Evolutionary conservation across 108 stramenopile species (phyloP).

Genomic region (Asterionellopsis glacialis): DNA sequence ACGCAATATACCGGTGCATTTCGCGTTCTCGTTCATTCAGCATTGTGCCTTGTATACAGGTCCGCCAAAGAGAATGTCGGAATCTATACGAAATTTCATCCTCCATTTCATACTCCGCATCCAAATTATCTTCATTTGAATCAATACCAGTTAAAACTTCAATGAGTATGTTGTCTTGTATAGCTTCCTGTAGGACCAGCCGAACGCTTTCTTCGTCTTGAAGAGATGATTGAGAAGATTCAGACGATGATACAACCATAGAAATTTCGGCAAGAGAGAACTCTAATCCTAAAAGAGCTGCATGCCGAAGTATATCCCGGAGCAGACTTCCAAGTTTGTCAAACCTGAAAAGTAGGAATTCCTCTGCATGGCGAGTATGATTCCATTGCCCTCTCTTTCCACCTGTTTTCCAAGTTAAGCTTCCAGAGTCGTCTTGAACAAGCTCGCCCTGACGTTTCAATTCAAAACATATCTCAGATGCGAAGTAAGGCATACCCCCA

Average conservation of each 20-base stretch:
- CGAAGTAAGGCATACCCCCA: constrained; percentile 26
- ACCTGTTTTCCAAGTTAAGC: too few species aligned
- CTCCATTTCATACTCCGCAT: background rate
- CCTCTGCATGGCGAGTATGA: constrained; percentile 1
- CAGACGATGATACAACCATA: too few species aligned
- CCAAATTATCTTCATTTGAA: background rate
- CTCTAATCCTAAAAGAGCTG: constrained; percentile 44
- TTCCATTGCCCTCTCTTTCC: too few species aligned
- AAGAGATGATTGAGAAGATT: constrained; percentile 19
- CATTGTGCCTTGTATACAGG: constrained; percentile 46
- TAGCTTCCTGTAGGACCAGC: constrained; percentile 30
- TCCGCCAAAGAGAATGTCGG: constrained; percentile 57
- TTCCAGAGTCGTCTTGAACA: too few species aligned
- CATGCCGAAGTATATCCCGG: constrained; percentile 38
- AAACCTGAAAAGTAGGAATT: constrained; percentile 44
- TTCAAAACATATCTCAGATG: constrained; percentile 43
- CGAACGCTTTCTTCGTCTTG: constrained; percentile 15
- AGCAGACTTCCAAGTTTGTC: constrained; percentile 53
- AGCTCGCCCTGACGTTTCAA: constrained; percentile 7
- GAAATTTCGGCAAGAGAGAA: constrained; percentile 43
- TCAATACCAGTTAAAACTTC: constrained; percentile 16
- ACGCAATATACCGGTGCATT: constrained; percentile 50
- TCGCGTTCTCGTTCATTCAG: constrained; percentile 46
- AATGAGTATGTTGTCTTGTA: constrained; percentile 35
- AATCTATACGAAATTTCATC: constrained; percentile 30